Percentiles rank a stretch among this genome's conserved stretches.
Conservation (phyloP, 352 stramenopile genomes). For the Phytophthora pistaciae region DNA sequence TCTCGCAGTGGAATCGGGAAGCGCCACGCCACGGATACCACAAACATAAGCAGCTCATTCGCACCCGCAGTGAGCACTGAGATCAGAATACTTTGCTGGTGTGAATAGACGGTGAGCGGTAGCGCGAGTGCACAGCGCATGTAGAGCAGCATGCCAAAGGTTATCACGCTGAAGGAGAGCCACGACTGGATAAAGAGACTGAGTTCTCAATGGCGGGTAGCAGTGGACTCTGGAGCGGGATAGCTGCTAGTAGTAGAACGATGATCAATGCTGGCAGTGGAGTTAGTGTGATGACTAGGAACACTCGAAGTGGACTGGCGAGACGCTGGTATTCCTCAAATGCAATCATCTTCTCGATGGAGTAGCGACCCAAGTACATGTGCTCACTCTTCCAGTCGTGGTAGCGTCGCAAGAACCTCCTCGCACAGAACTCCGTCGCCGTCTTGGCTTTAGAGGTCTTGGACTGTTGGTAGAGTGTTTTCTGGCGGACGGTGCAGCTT, state of each 20-base stretch:
- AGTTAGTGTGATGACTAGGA: conserved; percentile 21
- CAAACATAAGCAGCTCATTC: conserved; percentile 17
- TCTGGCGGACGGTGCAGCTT: not conserved
- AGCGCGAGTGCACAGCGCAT: conserved; percentile 24
- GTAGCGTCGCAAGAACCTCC: conserved; percentile 6
- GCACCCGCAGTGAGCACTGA: conserved; percentile 6
- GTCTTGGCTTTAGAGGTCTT: not conserved
- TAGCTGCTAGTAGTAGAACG: conserved; percentile 2
- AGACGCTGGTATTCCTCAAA: conserved; percentile 29
- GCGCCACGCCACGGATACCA: conserved; percentile 1
- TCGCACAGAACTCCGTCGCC: not conserved
- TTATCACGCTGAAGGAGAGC: conserved; percentile 11
- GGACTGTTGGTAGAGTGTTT: not conserved
- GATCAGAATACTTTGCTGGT: conserved; percentile 11
- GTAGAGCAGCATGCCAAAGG: conserved; percentile 14
- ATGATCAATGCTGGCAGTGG: conserved; percentile 1
- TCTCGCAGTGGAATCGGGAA: conserved; percentile 27
- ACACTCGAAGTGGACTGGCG: conserved; percentile 9
- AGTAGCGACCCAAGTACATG: conserved; percentile 40
- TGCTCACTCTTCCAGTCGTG: conserved; percentile 40
- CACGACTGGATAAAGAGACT: conserved; percentile 19
- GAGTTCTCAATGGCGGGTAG: not conserved
- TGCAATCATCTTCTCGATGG: conserved; percentile 35
- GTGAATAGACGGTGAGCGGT: conserved; percentile 16
- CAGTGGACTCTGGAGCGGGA: conserved; percentile 20